Evolutionary conservation across 306 rosid genomes (phyloP), one percentile per base, ranked within the genome.

Genomic region (Acacia acuminata): DNA sequence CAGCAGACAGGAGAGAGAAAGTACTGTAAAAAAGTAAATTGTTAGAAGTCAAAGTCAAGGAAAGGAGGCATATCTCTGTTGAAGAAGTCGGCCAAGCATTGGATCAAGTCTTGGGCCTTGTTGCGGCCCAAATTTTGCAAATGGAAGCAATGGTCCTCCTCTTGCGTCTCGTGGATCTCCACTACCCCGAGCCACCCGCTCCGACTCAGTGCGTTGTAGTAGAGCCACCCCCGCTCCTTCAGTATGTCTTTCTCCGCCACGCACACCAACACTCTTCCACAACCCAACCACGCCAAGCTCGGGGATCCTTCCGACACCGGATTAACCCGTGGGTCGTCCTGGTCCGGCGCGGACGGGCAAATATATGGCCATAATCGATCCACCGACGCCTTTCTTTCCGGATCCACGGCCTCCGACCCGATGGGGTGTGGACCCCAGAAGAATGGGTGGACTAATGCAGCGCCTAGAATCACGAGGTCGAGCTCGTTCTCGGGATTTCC

Each of bases 211-310:
- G 82, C 53, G 45, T 82, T 78, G 7, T 69, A 84, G 66, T 82
- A 84, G 50, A 82, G 65, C 88, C 82, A 56, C 30, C 87, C 88
- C 61, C 86, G 78, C 19, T 84, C 87, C 69, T 58, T 84, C 25
- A 82, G 3, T 34, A 84, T 44, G 64, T 88, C 91, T 30, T 79
- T 88, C 88, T 84, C 88, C 8, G 82, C 90, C 85, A 86, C 84
- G 75, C 84, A 84, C 47, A 80, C 84, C 68, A 80, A 47, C 44
- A 89, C 88, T 55, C 88, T 89, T 73, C 70, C 64, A 42, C 87
- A 86, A 7, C 86, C 86, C 71, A 89, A 7, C 82, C 85, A 72
- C 11, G 63, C 83, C 84, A 86, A 81, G 74, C 84, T 71, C 0
- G 84, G 84, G 4, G 88, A 82, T 5, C 72, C 88, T 24, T 80